Evolutionary conservation across 176 grass and related monocot species (phyloP), one percentile per base, ranked within the genome.

Genomic region (Ensete ventricosum): DNA sequence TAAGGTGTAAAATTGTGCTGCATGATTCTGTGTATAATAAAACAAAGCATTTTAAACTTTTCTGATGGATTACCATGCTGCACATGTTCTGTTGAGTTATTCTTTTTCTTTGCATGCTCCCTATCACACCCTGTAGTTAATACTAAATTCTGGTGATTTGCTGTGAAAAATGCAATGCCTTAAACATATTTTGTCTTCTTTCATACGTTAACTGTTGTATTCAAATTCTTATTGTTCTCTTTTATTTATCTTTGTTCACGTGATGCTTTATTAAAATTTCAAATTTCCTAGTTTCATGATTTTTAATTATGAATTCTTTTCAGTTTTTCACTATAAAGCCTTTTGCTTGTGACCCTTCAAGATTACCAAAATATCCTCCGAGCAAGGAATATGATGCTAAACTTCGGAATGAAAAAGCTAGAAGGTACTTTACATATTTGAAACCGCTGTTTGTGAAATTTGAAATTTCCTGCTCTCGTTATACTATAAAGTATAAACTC

Each of bases 361-460:
- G 86, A 59, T 84, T 99, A 74, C 91, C 96, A 6, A 99, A 94
- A 84, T 99, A 99, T 89, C 96, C 95, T 78, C 95, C 95, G 55
- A 94, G 95, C 71, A 99, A 99, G 84, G 91, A 99, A 80, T 99
- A 99, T 49, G 91, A 94, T 74, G 95, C 88, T 60, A 99, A 94
- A 66, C 91, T 94, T 83, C 86, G 95, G 76, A 91, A 99, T 81
- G 95, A 94, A 69, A 91, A 94, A 85, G 91, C 86, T 73, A 89
- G 91, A 77, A 89, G 95, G 95, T 91, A 85, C 72, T 58, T 76
- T 24, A 17, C 63, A 58, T 23, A 82, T 11, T 54, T 50, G n/a
- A 72, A 76, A 55, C 26, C 0, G 14, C 49, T 24, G 53, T 1
- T 21, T 24, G n/a, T 55, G 6, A 20, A 29, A 50, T 43, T 70